Conservation (phyloP, 2,329 filamentous ascomycete species). For the Penicillium sclerotigenum region DNA sequence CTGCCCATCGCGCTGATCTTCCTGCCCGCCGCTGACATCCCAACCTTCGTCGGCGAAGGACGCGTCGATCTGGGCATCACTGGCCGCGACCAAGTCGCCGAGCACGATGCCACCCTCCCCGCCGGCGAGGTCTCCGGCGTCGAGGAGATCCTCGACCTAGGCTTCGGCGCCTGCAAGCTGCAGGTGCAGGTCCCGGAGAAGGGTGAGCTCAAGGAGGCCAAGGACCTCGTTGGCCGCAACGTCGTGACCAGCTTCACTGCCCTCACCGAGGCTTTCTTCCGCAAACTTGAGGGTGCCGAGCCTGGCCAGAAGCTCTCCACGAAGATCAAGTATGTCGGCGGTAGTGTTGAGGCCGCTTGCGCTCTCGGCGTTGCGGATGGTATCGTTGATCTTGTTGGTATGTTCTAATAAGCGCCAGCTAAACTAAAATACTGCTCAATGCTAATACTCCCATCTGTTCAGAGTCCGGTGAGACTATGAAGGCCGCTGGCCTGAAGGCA, state of each 20-base stretch:
- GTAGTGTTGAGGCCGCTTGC: slow-evolving; percentile 95
- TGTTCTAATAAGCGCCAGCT: slow-evolving; percentile 36
- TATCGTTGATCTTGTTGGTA: slow-evolving; percentile 94
- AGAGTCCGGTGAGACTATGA: slow-evolving; percentile 99
- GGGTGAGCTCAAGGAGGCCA: slow-evolving; percentile 65
- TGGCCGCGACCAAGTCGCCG: slow-evolving; percentile 84
- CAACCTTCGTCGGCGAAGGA: slow-evolving; percentile 93
- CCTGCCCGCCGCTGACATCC: slow-evolving; percentile 94
- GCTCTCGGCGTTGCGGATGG: slow-evolving; percentile 93
- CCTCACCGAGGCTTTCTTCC: slow-evolving; percentile 79
- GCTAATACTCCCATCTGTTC: slow-evolving; percentile 1
- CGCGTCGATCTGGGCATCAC: slow-evolving; percentile 93
- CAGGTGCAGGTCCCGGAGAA: slow-evolving; percentile 96
- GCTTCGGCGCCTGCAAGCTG: slow-evolving; percentile 85
- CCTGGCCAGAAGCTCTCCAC: slow-evolving; percentile 58
- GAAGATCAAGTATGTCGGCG: slow-evolving; percentile 89
- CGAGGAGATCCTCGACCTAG: slow-evolving; percentile 84
- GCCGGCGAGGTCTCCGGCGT: slow-evolving; percentile 55
- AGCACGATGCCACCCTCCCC: slow-evolving; percentile 66
- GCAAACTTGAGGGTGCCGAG: slow-evolving; percentile 61
- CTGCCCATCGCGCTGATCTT: slow-evolving; percentile 93
- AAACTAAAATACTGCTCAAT: not conserved
- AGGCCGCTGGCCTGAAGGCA: slow-evolving; percentile 85
- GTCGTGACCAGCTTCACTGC: slow-evolving; percentile 94
- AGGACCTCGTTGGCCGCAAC: slow-evolving; percentile 84